These are phyloP conservation scores for Diatrype stigma DNA, from an alignment of 2,329 filamentous ascomycete genomes.

Conservation along the genomic window DNA sequence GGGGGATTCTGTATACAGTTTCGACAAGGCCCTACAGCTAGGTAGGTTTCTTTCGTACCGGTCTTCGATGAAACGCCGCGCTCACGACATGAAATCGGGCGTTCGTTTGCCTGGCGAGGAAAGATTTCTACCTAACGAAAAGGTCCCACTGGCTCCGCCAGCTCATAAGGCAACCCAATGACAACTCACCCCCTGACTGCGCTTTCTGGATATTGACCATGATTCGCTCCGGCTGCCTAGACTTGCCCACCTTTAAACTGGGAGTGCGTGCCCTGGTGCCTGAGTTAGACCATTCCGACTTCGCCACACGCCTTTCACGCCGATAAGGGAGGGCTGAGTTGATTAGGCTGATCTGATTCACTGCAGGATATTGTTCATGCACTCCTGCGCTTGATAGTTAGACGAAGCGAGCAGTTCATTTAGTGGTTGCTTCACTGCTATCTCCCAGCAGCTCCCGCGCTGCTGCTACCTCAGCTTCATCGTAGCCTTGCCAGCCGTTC, in stretches of 20 bases:
- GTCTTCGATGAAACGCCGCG: too few species aligned
- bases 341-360: too few species aligned
- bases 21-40: too few species aligned
- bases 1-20: too few species aligned
- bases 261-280: too few species aligned
- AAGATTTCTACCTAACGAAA: not conserved
- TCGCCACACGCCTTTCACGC: not conserved
- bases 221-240: not conserved
- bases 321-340: not conserved
- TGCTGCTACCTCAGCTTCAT: constrained; percentile 66
- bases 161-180: not conserved
- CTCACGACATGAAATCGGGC: too few species aligned
- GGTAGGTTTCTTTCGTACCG: too few species aligned
- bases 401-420: constrained; percentile 30
- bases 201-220: not conserved
- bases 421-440: constrained; percentile 40
- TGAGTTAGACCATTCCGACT: not conserved
- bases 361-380: too few species aligned
- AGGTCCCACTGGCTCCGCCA: not conserved
- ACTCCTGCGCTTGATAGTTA: not conserved
- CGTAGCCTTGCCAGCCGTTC: constrained; percentile 68
- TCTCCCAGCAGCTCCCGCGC: constrained; percentile 63
- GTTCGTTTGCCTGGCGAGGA: too few species aligned
- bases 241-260: not conserved
- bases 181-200: not conserved